A percentile compares a stretch with the other conserved stretches of the same genome.
phyloP scores from a whole-genome alignment of 2,329 filamentous ascomycete genomes.

The Clarireedia monteithiana region DNA sequence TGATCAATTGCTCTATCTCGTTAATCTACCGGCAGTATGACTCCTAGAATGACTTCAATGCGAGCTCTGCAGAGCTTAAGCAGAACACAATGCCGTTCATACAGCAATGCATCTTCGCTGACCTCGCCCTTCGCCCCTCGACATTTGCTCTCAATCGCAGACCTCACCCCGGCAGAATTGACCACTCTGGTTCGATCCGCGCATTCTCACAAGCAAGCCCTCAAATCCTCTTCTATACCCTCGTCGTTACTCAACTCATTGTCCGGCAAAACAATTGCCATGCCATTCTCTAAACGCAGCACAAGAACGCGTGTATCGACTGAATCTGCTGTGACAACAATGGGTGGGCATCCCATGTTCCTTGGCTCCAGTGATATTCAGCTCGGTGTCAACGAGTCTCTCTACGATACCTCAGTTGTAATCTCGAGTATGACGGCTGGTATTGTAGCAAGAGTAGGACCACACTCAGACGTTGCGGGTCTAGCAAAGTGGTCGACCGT shows the following conservation, averaged over 20 bases:
- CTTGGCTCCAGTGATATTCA: conserved; percentile 94
- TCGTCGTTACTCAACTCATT: conserved; percentile 53
- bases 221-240: conserved; percentile 63
- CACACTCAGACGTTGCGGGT: conserved; percentile 65
- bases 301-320: conserved; percentile 91
- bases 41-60: neutral
- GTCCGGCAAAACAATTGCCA: conserved; percentile 72
- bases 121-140: conserved; percentile 55
- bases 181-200: conserved; percentile 78
- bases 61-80: conserved; percentile 17
- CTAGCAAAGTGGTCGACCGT: conserved; percentile 67
- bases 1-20: neutral
- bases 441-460: conserved; percentile 72
- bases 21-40: conserved; percentile 4
- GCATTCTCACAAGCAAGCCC: conserved; percentile 61
- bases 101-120: conserved; percentile 16
- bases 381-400: conserved; percentile 87
- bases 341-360: conserved; percentile 96
- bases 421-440: conserved; percentile 90
- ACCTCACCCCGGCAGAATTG: conserved; percentile 75
- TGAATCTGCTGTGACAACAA: conserved; percentile 77
- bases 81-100: conserved; percentile 17
- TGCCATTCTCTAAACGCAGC: conserved; percentile 96
- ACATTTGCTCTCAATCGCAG: conserved; percentile 86
- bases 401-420: conserved; percentile 86